A percentile compares a stretch with the other conserved stretches of the same genome.
phyloP scores from a whole-genome alignment of 192 early-diverging fungal species.

The Mortierella hygrophila region DNA sequence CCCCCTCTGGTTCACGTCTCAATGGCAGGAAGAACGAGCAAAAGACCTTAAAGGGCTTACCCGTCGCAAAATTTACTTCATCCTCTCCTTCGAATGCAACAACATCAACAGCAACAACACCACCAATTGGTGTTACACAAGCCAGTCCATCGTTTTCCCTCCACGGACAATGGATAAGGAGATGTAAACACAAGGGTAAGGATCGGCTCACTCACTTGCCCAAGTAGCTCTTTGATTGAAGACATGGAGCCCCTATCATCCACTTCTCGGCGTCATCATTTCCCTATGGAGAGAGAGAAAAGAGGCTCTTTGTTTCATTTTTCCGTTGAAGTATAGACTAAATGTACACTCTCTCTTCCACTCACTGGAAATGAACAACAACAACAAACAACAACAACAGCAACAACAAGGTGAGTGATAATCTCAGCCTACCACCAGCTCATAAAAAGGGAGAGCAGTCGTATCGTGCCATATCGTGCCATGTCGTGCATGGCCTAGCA shows the following conservation, averaged over 20 bases:
- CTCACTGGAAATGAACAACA: background rate
- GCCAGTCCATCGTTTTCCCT: too few relatives aligned
- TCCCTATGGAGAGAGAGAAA: too few relatives aligned
- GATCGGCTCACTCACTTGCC: too few relatives aligned
- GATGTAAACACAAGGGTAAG: too few relatives aligned
- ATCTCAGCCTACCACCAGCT: background rate
- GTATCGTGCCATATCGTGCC: background rate
- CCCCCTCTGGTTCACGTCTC: background rate
- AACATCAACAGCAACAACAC: background rate
- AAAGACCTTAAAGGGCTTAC: conserved; percentile 10
- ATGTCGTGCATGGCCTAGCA: background rate
- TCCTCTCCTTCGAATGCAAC: too few relatives aligned
- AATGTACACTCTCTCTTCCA: too few relatives aligned
- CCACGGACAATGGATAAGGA: too few relatives aligned
- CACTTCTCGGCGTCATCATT: too few relatives aligned
- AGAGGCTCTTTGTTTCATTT: too few relatives aligned
- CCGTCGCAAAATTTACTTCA: background rate
- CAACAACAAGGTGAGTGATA: background rate
- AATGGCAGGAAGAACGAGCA: background rate
- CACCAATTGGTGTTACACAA: conserved; percentile 3
- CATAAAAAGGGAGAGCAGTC: background rate
- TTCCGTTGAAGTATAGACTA: too few relatives aligned
- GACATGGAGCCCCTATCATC: too few relatives aligned
- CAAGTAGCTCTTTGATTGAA: too few relatives aligned
- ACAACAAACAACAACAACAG: background rate